Conservation (phyloP, 345 rosid species). For the Acer campestre region DNA sequence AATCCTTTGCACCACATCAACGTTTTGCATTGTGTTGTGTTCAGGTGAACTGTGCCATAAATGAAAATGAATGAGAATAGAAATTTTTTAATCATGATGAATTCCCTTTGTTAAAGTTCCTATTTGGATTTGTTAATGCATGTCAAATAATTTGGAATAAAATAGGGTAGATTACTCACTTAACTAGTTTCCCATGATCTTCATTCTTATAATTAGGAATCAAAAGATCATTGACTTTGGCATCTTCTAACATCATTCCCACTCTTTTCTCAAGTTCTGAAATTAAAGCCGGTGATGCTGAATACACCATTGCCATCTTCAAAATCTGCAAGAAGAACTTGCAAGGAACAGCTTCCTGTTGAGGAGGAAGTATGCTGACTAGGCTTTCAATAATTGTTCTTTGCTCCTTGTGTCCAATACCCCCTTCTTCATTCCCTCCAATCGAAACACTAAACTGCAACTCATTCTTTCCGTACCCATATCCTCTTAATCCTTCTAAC, state of each 20-base stretch:
- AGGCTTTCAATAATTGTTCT: slow-evolving; percentile 67
- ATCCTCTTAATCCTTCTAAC: slow-evolving; percentile 59
- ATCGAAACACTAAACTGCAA: slow-evolving; percentile 53
- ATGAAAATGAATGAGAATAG: slow-evolving; percentile 11
- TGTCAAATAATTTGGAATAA: slow-evolving; percentile 16
- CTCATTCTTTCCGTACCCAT: slow-evolving; percentile 62
- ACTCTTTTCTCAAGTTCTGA: slow-evolving; percentile 80
- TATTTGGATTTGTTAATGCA: slow-evolving; percentile 4
- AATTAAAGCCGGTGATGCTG: slow-evolving; percentile 72
- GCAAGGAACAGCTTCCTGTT: slow-evolving; percentile 64
- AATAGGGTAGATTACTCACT: slow-evolving; percentile 43
- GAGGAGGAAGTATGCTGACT: slow-evolving; percentile 66
- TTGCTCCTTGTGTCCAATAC: slow-evolving; percentile 50
- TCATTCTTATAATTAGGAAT: slow-evolving; percentile 65
- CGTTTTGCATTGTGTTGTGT: slow-evolving; percentile 55
- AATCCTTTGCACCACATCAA: slow-evolving; percentile 70
- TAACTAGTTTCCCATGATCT: slow-evolving; percentile 48
- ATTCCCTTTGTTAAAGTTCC: slow-evolving; percentile 1
- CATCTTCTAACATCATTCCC: slow-evolving; percentile 64
- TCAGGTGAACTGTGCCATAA: slow-evolving; percentile 52
- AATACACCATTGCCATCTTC: slow-evolving; percentile 65
- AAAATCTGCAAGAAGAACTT: slow-evolving; percentile 72
- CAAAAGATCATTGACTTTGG: slow-evolving; percentile 68
- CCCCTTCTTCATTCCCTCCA: slow-evolving; percentile 39
- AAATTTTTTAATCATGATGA: slow-evolving; percentile 10